Conservation (phyloP, 495 filamentous ascomycete species). For the Tuber indicum region DNA sequence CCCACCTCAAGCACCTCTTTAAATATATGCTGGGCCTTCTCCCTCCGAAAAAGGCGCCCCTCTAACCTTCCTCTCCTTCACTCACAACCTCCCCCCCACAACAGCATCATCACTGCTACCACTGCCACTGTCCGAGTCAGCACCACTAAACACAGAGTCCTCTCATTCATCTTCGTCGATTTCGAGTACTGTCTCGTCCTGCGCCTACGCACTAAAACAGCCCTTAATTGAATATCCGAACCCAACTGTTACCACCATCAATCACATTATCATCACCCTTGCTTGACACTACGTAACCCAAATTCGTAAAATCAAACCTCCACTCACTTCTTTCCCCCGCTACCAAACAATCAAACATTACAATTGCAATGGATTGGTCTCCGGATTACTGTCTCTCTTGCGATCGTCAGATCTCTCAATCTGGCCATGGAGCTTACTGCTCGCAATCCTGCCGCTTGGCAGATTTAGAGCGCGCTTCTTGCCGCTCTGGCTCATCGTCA, state of each 20-base stretch:
- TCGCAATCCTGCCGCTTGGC: conserved; percentile 85
- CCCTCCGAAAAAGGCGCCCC: conserved; percentile 21
- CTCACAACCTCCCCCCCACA: neutral
- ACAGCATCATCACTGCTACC: conserved; percentile 6
- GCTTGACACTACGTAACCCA: conserved; percentile 15
- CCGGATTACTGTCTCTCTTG: conserved; percentile 92
- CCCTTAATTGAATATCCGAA: neutral
- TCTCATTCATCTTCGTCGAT: neutral
- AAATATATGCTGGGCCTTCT: conserved; percentile 30
- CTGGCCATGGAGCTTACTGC: conserved; percentile 72
- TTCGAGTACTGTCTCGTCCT: neutral
- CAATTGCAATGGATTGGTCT: conserved; percentile 75
- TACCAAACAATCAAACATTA: conserved; percentile 44
- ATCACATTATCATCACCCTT: conserved; percentile 19
- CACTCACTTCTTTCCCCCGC: conserved; percentile 14
- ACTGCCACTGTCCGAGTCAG: neutral
- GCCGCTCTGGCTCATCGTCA: conserved; percentile 52
- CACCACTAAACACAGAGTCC: neutral
- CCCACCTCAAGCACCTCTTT: conserved; percentile 4
- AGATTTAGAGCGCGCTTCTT: conserved; percentile 68
- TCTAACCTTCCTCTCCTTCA: conserved; percentile 27
- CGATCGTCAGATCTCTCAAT: conserved; percentile 68
- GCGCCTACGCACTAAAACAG: neutral
- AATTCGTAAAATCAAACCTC: conserved; percentile 9
- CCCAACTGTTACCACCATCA: conserved; percentile 5